These are phyloP conservation scores for Coccomyxa subellipsoidea DNA, from an alignment of 163 green algal species.

Conservation along the genomic window DNA sequence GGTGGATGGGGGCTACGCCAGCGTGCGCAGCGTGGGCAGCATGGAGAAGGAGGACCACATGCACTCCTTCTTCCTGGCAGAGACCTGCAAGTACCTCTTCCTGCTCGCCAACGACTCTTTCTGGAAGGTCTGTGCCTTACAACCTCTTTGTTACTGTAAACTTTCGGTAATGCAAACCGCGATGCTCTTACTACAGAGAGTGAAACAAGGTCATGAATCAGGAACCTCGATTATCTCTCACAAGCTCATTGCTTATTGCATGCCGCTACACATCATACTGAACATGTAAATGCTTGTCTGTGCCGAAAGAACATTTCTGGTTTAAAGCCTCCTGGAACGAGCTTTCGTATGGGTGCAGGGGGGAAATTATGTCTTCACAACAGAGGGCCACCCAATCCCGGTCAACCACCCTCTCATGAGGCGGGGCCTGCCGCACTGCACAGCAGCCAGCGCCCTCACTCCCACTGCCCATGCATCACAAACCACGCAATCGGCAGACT, in stretches of 20 bases:
- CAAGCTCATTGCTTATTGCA: too few species aligned
- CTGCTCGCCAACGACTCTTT: constrained; percentile 22
- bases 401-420: background rate
- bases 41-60: constrained; percentile 53
- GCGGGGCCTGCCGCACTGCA: background rate
- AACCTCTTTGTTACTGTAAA: too few species aligned
- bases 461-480: too few species aligned
- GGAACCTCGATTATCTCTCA: too few species aligned
- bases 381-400: constrained; percentile 25
- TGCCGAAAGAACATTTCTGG: background rate
- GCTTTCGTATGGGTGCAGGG: constrained; percentile 9
- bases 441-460: too few species aligned
- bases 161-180: too few species aligned
- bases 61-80: constrained; percentile 83
- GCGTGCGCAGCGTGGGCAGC: constrained; percentile 22
- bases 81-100: constrained; percentile 52
- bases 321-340: background rate
- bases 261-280: background rate
- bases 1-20: constrained; percentile 24
- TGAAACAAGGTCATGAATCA: too few species aligned
- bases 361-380: constrained; percentile 31
- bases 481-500: too few species aligned
- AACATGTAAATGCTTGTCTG: background rate
- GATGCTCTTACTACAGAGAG: too few species aligned
- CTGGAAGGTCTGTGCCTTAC: background rate